Evolutionary conservation across 176 grass and related monocot species (phyloP).

Genomic region (Triticum aestivum): DNA sequence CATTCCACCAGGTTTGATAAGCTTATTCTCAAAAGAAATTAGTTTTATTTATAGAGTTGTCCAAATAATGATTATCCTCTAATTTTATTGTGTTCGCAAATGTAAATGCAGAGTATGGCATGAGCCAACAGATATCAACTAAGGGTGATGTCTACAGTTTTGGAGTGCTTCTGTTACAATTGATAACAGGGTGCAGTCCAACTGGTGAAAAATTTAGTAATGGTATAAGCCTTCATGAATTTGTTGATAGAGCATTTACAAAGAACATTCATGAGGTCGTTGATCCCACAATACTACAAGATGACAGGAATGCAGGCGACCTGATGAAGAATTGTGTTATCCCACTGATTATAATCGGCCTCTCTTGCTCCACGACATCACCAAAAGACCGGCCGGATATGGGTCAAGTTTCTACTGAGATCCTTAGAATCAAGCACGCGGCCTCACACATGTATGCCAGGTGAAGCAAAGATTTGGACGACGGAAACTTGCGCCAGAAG

Average conservation of each 20-base stretch:
- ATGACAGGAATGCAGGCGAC: not conserved
- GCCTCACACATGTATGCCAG: not conserved
- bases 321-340: constrained; percentile 29
- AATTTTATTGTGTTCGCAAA: not conserved
- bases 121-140: not conserved
- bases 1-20: constrained; percentile 39
- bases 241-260: not conserved
- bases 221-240: not conserved
- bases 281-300: not conserved
- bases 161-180: constrained; percentile 24
- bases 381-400: constrained; percentile 26
- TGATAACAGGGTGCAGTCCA: constrained; percentile 8
- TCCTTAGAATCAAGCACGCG: constrained; percentile 31
- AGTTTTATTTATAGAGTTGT: not conserved
- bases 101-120: constrained; percentile 27
- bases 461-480: not conserved
- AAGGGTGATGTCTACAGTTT: constrained; percentile 37
- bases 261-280: not conserved
- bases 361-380: constrained; percentile 28
- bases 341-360: constrained; percentile 27
- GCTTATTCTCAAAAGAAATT: not conserved
- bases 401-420: constrained; percentile 24
- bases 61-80: not conserved
- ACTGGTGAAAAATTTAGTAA: not conserved
- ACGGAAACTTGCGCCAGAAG: not conserved